Percentiles rank a stretch among this genome's conserved stretches.
Evolutionary conservation across 1,284 basidiomycete genomes (phyloP).

Genomic region (Salmacisia buchloeana): DNA sequence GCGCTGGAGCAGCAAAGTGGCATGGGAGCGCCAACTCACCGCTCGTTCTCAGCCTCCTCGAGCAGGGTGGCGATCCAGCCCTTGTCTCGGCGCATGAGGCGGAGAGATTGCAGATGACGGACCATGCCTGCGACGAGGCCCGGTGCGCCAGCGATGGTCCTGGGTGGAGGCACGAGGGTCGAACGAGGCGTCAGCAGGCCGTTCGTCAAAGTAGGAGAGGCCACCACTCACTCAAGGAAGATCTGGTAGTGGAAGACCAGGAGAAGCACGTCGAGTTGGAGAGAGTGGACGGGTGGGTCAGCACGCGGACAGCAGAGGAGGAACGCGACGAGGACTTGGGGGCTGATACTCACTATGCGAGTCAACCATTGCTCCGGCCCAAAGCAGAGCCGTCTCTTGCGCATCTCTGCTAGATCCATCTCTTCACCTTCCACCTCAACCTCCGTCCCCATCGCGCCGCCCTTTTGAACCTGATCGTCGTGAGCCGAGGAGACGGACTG

Average conservation of each 20-base stretch:
- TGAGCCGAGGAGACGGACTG: too few species aligned
- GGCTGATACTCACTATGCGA: background rate
- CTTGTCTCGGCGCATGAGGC: conserved; percentile 33
- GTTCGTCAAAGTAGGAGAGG: background rate
- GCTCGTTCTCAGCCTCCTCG: conserved; percentile 42
- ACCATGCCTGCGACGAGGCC: conserved; percentile 88
- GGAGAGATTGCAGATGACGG: conserved; percentile 58
- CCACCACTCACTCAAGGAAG: conserved; percentile 25
- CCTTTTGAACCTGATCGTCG: too few species aligned
- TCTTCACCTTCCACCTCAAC: too few species aligned
- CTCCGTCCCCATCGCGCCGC: too few species aligned
- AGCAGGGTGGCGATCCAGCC: conserved; percentile 41
- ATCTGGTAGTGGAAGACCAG: conserved; percentile 13
- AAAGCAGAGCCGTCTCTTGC: conserved; percentile 21
- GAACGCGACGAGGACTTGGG: too few species aligned
- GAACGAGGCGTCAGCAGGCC: conserved; percentile 55
- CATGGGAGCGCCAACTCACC: background rate
- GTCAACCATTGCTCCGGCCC: conserved; percentile 37
- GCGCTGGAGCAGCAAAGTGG: too few species aligned
- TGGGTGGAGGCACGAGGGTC: conserved; percentile 65
- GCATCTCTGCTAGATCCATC: conserved; percentile 6
- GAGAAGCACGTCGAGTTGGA: too few species aligned
- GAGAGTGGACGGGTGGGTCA: too few species aligned
- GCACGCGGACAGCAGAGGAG: too few species aligned
- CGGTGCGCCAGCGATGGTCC: conserved; percentile 70